Base-by-base conservation (phyloP, 768 basidiomycete species). In the Sporobolomyces pararoseus region DNA sequence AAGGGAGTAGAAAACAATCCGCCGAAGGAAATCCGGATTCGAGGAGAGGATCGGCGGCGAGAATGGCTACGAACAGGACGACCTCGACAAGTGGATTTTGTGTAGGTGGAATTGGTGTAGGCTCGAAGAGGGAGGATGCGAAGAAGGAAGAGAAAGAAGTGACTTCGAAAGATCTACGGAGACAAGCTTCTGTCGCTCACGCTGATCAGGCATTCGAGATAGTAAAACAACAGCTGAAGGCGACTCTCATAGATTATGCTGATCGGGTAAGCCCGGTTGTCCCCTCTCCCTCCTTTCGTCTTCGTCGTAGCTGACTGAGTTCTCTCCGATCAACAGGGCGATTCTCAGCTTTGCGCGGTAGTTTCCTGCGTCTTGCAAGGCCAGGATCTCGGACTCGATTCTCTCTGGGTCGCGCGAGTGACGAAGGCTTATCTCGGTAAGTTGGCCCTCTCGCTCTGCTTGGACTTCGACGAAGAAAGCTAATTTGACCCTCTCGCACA, bases 391-490 rank as follows among this genome's bases (percentile, higher is more conserved):
- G 65, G 34, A 0, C 31, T 70, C 10, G 65, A 64, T 5, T 42
- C 68, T 9, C 47, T 67, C 13, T 74, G 69, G 54, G 39, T 54
- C 0, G 65, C 72, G 7, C 65, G 72, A 0, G 51, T 67, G 1
- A 65, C 68, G 21, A 74, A 70, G 32, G 66, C 68, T 29, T 74
- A 74, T 35, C 58, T 70, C 59, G 72, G 68, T 62, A 7, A 19
- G 72, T 37, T 4, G 39, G 17, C 17, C 39, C 0, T 21, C 25
- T 25, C 19, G 21, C 12, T 17, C 29, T 29, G 4, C 19, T 25
- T 16, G 23, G 23, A 29, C 12, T 32, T 25, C 50, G 10, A 34
- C 1, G 32, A 10, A 13, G 5, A 19, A 31, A 21, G 17, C 42
- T 54, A 10, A 21, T 42, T 23, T 29, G 46, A 23, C 3, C 14